Percentiles rank a stretch among this genome's conserved stretches.
These are phyloP conservation scores for Fusarium sp. DNA, from an alignment of 2,329 filamentous ascomycete species.

Conservation along the genomic window DNA sequence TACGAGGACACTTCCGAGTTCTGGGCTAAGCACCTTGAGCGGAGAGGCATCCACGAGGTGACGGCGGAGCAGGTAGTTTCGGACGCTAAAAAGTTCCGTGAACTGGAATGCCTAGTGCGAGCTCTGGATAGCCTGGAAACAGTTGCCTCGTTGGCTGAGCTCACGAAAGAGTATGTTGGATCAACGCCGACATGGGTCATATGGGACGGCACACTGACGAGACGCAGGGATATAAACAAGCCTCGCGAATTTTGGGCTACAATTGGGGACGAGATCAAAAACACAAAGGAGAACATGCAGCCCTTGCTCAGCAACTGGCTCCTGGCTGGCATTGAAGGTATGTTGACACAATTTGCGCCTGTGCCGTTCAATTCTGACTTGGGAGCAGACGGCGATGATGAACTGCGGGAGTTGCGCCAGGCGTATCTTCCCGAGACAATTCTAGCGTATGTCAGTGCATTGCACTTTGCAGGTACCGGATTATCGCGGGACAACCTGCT, in stretches of 20 bases:
- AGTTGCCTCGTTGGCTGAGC: conserved; percentile 70
- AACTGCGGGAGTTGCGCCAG: conserved; percentile 77
- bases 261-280: conserved; percentile 69
- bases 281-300: conserved; percentile 70
- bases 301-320: conserved; percentile 79
- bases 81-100: conserved; percentile 75
- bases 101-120: conserved; percentile 78
- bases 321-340: conserved; percentile 69
- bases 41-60: conserved; percentile 54
- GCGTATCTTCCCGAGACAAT: conserved; percentile 89
- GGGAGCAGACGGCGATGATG: conserved; percentile 68
- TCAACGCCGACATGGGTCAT: too few relatives aligned
- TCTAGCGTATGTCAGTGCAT: conserved; percentile 84
- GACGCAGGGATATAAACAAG: conserved; percentile 50
- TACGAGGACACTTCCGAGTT: conserved; percentile 58
- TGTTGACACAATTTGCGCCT: conserved; percentile 35
- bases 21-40: conserved; percentile 57
- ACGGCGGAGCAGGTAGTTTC: conserved; percentile 62
- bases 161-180: conserved; percentile 67
- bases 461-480: conserved; percentile 84
- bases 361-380: conserved; percentile 26
- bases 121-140: conserved; percentile 79
- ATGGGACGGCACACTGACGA: conserved; percentile 47
- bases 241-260: conserved; percentile 68
- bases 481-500: conserved; percentile 84